phyloP scores from a whole-genome alignment of 495 filamentous ascomycete species.

The Penicillium malachiteum region DNA sequence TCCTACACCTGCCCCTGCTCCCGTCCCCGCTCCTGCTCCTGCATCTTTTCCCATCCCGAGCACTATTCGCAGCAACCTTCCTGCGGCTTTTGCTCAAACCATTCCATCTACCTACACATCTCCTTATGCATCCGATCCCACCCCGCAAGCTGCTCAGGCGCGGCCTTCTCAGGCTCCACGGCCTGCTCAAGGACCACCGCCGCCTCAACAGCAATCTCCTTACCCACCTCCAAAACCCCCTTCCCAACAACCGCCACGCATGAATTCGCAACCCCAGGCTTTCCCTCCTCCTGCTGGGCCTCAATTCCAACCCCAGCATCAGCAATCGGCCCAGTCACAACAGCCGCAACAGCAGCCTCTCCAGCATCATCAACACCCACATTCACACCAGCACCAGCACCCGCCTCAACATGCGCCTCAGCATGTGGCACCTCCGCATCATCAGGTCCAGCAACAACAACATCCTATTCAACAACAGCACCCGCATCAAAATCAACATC shows the following conservation, averaged over 20 bases:
- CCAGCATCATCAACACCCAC: constrained; percentile 14
- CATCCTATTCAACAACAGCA: constrained; percentile 26
- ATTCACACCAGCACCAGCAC: constrained; percentile 19
- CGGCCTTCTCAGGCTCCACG: constrained; percentile 32
- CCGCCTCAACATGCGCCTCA: constrained; percentile 21
- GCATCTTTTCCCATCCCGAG: constrained; percentile 42
- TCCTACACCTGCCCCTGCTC: constrained; percentile 6
- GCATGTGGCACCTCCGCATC: constrained; percentile 2
- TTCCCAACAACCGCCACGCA: constrained; percentile 18
- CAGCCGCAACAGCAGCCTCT: constrained; percentile 21
- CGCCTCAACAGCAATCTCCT: constrained; percentile 27
- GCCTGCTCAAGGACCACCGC: constrained; percentile 20
- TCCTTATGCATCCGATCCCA: constrained; percentile 42
- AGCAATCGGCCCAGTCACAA: constrained; percentile 27
- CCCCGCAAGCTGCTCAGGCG: constrained; percentile 32
- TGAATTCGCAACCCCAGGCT: constrained; percentile 19
- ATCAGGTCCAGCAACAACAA: constrained; percentile 14
- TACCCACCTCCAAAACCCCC: constrained; percentile 23
- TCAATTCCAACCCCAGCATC: constrained; percentile 22
- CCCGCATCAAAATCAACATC: constrained; percentile 19
- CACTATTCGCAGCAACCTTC: constrained; percentile 45
- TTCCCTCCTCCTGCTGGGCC: constrained; percentile 21
- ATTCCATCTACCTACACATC: constrained; percentile 43
- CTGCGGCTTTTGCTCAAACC: constrained; percentile 42
- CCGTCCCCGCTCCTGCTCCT: constrained; percentile 16